phyloP scores from a whole-genome alignment of 2,329 filamentous ascomycete species.

The Colletotrichum musicola region DNA sequence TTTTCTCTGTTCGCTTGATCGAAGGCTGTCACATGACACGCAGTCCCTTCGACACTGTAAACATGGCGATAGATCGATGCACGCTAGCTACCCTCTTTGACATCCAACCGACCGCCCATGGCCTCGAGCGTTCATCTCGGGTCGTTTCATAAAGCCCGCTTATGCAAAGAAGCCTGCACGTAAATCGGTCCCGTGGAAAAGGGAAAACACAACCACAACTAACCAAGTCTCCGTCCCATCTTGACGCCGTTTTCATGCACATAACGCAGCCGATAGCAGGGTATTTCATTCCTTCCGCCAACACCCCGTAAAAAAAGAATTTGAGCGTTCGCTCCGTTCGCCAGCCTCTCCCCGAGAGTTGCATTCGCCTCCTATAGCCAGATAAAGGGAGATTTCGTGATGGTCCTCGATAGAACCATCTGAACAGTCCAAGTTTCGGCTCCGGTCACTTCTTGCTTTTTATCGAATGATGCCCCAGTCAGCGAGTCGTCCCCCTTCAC shows the following conservation, averaged over 20 bases:
- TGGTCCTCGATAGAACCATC: not conserved
- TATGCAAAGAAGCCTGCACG: not conserved
- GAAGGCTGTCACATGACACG: not conserved
- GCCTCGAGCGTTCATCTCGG: not conserved
- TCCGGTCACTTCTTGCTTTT: slow-evolving; percentile 33
- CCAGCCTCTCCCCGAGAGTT: not conserved
- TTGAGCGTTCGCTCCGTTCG: slow-evolving; percentile 20
- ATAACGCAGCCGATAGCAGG: slow-evolving; percentile 34
- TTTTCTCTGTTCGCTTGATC: not conserved
- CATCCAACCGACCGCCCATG: not conserved
- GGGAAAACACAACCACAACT: not conserved
- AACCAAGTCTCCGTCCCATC: slow-evolving; percentile 5
- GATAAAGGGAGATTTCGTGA: slow-evolving; percentile 15
- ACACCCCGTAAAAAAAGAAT: slow-evolving; percentile 16
- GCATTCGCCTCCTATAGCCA: slow-evolving; percentile 3
- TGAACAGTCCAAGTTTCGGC: not conserved
- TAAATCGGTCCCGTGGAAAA: slow-evolving; percentile 2
- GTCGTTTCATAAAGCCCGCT: not conserved
- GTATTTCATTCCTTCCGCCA: slow-evolving; percentile 30
- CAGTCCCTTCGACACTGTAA: slow-evolving; percentile 1
- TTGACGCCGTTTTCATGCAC: slow-evolving; percentile 38
- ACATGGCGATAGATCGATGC: slow-evolving; percentile 25
- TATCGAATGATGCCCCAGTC: slow-evolving; percentile 88
- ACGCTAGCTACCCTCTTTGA: not conserved
- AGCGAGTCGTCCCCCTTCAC: slow-evolving; percentile 73